Conservation (phyloP, 768 basidiomycete species). For the Rhodosporidiobolus odoratus region DNA sequence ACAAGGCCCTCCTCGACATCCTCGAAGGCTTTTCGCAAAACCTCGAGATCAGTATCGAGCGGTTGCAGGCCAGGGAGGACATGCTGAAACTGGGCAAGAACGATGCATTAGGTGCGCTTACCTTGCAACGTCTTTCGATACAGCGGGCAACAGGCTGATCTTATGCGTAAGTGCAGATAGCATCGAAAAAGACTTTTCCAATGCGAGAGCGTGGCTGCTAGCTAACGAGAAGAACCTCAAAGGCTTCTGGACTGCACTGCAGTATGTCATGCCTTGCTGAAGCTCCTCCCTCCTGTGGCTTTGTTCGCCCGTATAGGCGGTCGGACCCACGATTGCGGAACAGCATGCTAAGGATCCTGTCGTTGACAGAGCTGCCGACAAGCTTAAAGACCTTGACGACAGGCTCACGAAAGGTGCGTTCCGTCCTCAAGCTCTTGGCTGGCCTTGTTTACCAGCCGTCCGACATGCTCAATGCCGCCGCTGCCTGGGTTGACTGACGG, state of each 20-base stretch:
- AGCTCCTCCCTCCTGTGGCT: too few species aligned
- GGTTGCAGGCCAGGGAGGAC: conserved; percentile 24
- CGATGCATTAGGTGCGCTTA: conserved; percentile 6
- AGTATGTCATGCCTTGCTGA: background rate
- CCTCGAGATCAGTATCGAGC: conserved; percentile 25
- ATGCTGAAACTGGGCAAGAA: conserved; percentile 16
- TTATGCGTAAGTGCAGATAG: background rate
- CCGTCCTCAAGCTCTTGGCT: background rate
- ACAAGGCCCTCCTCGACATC: conserved; percentile 27
- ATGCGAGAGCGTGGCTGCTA: conserved; percentile 19
- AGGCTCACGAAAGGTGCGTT: background rate
- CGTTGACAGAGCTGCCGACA: conserved; percentile 22
- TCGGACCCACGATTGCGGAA: too few species aligned
- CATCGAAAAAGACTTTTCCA: conserved; percentile 26
- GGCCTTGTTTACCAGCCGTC: background rate
- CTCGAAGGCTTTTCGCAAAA: conserved; percentile 23
- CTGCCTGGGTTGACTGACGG: too few species aligned
- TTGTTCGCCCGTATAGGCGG: too few species aligned
- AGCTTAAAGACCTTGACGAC: conserved; percentile 15
- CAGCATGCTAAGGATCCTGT: background rate
- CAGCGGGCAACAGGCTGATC: background rate
- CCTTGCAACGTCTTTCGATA: background rate
- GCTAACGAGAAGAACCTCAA: conserved; percentile 32
- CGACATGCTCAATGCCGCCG: conserved; percentile 24
- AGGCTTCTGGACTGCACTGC: conserved; percentile 24